Percentiles rank a stretch among this genome's conserved stretches.
Conservation (phyloP, 1,284 basidiomycete genomes). For the Pseudozyma pruni region DNA sequence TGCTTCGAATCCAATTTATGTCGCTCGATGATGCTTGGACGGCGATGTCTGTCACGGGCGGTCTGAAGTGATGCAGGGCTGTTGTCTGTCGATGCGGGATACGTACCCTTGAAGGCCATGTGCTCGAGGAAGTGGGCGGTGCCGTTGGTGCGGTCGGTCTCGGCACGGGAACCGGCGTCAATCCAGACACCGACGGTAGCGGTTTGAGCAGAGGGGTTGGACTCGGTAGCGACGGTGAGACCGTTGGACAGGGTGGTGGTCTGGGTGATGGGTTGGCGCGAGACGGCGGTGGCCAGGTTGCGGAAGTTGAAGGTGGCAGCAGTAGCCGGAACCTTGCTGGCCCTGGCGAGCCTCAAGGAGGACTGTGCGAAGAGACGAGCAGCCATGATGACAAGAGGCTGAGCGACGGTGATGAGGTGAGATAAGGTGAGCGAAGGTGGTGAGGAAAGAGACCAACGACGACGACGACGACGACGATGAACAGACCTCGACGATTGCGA, state of each 20-base stretch:
- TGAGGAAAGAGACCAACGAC: background rate
- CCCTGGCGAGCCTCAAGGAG: slow-evolving; percentile 50
- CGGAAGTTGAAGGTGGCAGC: slow-evolving; percentile 43
- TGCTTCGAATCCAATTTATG: no score
- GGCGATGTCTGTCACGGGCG: background rate
- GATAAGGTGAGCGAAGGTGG: slow-evolving; percentile 17
- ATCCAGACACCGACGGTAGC: slow-evolving; percentile 99
- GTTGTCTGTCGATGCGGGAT: slow-evolving; percentile 5
- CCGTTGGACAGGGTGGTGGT: slow-evolving; percentile 63
- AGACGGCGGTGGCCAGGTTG: slow-evolving; percentile 52
- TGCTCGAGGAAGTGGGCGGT: slow-evolving; percentile 99
- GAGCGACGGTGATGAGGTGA: slow-evolving; percentile 23
- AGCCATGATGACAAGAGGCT: slow-evolving; percentile 43
- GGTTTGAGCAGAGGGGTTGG: slow-evolving; percentile 92
- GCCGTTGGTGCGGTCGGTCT: slow-evolving; percentile 91
- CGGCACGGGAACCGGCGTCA: slow-evolving; percentile 95
- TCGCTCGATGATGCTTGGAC: background rate
- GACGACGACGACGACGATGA: slow-evolving; percentile 10
- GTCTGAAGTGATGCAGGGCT: background rate
- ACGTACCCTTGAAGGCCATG: slow-evolving; percentile 76
- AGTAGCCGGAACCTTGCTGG: slow-evolving; percentile 47
- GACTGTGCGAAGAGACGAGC: slow-evolving; percentile 55
- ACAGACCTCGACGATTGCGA: slow-evolving; percentile 9
- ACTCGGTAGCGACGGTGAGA: slow-evolving; percentile 73
- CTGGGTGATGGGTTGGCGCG: slow-evolving; percentile 61